Evolutionary conservation across 1,284 basidiomycete species (phyloP), one percentile per base, ranked within the genome.

Genomic region (Heliocybe sulcata): DNA sequence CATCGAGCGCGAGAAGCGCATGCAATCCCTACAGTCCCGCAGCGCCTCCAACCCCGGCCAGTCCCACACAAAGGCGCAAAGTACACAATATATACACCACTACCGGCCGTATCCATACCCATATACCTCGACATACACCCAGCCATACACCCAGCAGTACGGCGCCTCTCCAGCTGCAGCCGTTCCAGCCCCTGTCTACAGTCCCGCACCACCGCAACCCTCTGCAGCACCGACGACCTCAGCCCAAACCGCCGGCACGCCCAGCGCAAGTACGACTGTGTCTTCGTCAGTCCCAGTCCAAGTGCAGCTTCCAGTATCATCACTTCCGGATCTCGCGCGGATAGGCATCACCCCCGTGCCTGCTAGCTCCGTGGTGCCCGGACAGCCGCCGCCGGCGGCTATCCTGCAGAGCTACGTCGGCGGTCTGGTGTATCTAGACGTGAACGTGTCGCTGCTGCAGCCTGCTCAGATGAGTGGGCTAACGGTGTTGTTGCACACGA

Each of bases 331-430:
- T 12, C 72, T 91, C 9, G 79, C 84, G 54, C 76, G 81, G 0
- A 73, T 90, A 22, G 87, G 87, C 12, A 90, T 91, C 60, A 71
- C 82, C 8, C 88, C 88, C n/a, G 74, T 89, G 20, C 78, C 84
- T 1, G 76, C 76, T n/a, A 64, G 76, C 11, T 76, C 81, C 2
- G 63, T 84, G n/a, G 75, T 78, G 3, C 68, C 79, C 12, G 80
- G 77, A 14, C 79, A 84, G 59, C 74, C 80, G 22, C 81, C 81
- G 60, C 84, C 87, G 2, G 76, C 85, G 16, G 87, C 86, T 25
- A 77, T 90, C 22, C 72, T 90, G 52, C 79, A 82, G 55, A 82
- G 84, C 23, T 81, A 84, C 1, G 82, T 87, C 62, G 87, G 87
- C 12, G 77, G 78, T 25, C 81, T 83, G 74, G 68, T 90, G 57